Evolutionary conservation across 2,329 filamentous ascomycete genomes (phyloP), one percentile per base, ranked within the genome.

Genomic region (Mycocentrospora acerina): DNA sequence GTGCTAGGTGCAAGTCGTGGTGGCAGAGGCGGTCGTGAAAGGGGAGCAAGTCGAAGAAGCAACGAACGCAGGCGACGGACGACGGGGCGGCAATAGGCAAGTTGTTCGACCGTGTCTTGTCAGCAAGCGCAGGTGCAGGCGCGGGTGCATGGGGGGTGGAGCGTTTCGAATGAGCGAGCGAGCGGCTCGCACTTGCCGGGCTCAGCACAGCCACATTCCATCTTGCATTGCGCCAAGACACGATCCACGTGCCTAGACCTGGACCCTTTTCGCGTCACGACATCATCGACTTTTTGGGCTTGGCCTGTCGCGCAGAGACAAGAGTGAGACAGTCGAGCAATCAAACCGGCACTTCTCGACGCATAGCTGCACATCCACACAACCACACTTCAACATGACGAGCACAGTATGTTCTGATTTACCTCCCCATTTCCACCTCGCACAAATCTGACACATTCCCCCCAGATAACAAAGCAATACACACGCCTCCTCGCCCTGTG

Each of bases 401-500:
- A 40, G 24, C 28, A 46, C 46, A 36, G 53, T 56, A 24, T 35
- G 48, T 42, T 2, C 2, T 7, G 32, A 2, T n/a, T n/a, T n/a
- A n/a, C n/a, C n/a, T n/a, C n/a, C n/a, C n/a, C n/a, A n/a, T n/a
- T n/a, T n/a, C n/a, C n/a, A n/a, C n/a, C n/a, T n/a, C n/a, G n/a
- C n/a, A n/a, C n/a, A n/a, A 14, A 17, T 36, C 46, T 43, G 19
- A 51, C 27, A 11, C 12, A n/a, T n/a, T 8, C 5, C 8, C 4
- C 11, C 26, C n/a, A 53, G 51, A 63, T 73, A 51, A 53, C 64
- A 53, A 69, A 70, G 41, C 73, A 77, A 59, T 78, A 77, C 64
- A 60, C 69, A 10, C 73, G 75, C 55, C 67, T 76, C 51, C 61
- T 75, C 37, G 44, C 62, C 40, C 68, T 68, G 56, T 78, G 75